phyloP scores from a whole-genome alignment of 2,329 filamentous ascomycete genomes.

The Eurotiales sp. region DNA sequence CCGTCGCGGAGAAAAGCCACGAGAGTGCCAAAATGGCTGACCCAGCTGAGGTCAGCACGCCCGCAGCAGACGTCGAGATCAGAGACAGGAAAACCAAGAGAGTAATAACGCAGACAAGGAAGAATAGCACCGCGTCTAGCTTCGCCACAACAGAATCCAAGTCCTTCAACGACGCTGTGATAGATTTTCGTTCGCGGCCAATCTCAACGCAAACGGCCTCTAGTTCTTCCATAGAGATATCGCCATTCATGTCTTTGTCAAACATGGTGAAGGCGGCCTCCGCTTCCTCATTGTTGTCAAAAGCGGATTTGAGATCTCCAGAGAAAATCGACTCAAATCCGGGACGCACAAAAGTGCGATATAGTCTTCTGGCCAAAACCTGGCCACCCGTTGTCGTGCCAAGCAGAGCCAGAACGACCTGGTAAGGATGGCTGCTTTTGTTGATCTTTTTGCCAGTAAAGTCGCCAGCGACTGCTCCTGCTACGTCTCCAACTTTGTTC shows the following conservation, averaged over 20 bases:
- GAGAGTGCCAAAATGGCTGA: slow-evolving; percentile 83
- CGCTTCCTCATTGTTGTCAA: slow-evolving; percentile 78
- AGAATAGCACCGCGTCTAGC: slow-evolving; percentile 82
- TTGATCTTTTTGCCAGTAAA: slow-evolving; percentile 73
- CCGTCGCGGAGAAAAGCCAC: slow-evolving; percentile 89
- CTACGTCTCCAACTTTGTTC: slow-evolving; percentile 78
- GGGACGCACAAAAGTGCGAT: slow-evolving; percentile 75
- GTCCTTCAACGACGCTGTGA: slow-evolving; percentile 91
- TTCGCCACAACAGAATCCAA: slow-evolving; percentile 89
- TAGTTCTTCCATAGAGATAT: slow-evolving; percentile 92
- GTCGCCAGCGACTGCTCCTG: slow-evolving; percentile 82
- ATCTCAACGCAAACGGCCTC: slow-evolving; percentile 93
- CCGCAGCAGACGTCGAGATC: slow-evolving; percentile 84
- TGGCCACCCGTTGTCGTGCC: slow-evolving; percentile 70
- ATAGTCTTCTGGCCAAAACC: slow-evolving; percentile 80
- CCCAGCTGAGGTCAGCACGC: slow-evolving; percentile 83
- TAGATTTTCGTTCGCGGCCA: slow-evolving; percentile 89
- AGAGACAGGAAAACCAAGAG: slow-evolving; percentile 84
- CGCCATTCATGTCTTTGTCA: slow-evolving; percentile 93
- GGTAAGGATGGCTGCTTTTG: slow-evolving; percentile 72
- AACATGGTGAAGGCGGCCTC: slow-evolving; percentile 88
- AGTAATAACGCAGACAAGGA: slow-evolving; percentile 76
- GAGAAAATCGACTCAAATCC: slow-evolving; percentile 71
- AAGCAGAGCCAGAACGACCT: slow-evolving; percentile 77
- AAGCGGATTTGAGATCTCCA: slow-evolving; percentile 75